Evolutionary conservation across 495 filamentous ascomycete species (phyloP).

Genomic region (Cairneyella variabilis): DNA sequence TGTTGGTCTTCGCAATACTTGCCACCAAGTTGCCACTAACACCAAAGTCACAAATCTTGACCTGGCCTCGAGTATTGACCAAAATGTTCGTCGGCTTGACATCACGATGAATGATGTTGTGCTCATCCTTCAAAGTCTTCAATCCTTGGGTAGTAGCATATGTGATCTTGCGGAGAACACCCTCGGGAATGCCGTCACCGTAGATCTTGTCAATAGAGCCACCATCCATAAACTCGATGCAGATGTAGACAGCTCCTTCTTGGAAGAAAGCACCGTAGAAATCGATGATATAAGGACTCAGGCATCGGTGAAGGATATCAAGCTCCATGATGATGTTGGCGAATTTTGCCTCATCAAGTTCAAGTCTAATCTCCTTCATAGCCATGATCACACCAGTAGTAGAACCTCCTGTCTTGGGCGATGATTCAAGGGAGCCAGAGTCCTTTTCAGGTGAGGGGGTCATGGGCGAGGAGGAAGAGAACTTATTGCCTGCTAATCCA

Average conservation of each 20-base stretch:
- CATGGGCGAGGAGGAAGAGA: slow-evolving; percentile 33
- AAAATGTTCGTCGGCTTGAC: slow-evolving; percentile 99
- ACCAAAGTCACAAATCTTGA: slow-evolving; percentile 99
- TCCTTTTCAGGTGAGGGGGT: slow-evolving; percentile 16
- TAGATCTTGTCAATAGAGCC: slow-evolving; percentile 98
- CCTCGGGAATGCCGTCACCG: slow-evolving; percentile 86
- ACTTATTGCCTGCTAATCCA: slow-evolving; percentile 48
- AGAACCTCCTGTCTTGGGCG: slow-evolving; percentile 22
- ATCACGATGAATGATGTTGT: slow-evolving; percentile 98
- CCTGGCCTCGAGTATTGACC: slow-evolving; percentile 80
- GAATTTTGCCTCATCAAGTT: slow-evolving; percentile 95
- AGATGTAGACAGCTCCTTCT: slow-evolving; percentile 98
- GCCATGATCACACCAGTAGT: slow-evolving; percentile 81
- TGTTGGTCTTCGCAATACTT: slow-evolving; percentile 98
- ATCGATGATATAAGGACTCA: slow-evolving; percentile 94
- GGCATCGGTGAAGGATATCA: slow-evolving; percentile 91
- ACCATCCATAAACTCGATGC: slow-evolving; percentile 99
- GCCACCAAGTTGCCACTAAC: slow-evolving; percentile 96
- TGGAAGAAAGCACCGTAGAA: slow-evolving; percentile 99
- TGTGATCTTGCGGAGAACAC: slow-evolving; percentile 83
- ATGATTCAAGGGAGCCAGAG: slow-evolving; percentile 7
- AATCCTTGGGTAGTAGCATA: slow-evolving; percentile 89
- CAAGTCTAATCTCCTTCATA: slow-evolving; percentile 98
- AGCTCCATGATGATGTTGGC: slow-evolving; percentile 97
- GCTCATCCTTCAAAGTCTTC: slow-evolving; percentile 91